Conservation (phyloP, 768 basidiomycete species). For the Tylopilus sp. region DNA sequence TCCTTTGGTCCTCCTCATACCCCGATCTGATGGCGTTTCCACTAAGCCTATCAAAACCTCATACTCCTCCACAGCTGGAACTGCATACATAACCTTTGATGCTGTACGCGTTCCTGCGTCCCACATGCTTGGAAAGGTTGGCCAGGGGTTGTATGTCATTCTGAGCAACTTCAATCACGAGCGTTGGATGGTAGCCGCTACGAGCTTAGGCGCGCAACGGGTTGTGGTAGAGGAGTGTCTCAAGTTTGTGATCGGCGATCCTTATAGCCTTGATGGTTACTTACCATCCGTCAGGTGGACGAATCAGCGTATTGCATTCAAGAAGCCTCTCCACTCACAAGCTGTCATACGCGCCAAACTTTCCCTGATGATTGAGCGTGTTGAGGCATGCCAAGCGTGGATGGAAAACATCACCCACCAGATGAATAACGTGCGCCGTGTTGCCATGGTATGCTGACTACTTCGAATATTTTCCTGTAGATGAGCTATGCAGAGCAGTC, state of each 20-base stretch:
- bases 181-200: conserved; percentile 80
- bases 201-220: conserved; percentile 72
- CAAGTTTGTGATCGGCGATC: conserved; percentile 46
- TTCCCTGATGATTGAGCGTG: conserved; percentile 84
- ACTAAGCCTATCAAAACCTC: conserved; percentile 91
- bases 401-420: conserved; percentile 87
- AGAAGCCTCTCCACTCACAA: conserved; percentile 77
- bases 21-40: conserved; percentile 65
- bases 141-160: conserved; percentile 79
- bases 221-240: conserved; percentile 86
- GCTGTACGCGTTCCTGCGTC: conserved; percentile 78
- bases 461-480: conserved; percentile 34
- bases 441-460: background rate
- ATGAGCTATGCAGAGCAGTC: conserved; percentile 87
- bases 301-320: conserved; percentile 85
- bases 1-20: conserved; percentile 73
- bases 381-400: conserved; percentile 86
- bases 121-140: conserved; percentile 84
- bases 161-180: conserved; percentile 89
- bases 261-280: background rate
- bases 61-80: conserved; percentile 90
- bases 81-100: conserved; percentile 81
- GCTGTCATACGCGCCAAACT: conserved; percentile 88
- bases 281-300: conserved; percentile 62
- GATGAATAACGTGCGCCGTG: conserved; percentile 72